Evolutionary conservation across 83 land plant species (phyloP), one percentile per base, ranked within the genome.

Genomic region (Larix sibirica): DNA sequence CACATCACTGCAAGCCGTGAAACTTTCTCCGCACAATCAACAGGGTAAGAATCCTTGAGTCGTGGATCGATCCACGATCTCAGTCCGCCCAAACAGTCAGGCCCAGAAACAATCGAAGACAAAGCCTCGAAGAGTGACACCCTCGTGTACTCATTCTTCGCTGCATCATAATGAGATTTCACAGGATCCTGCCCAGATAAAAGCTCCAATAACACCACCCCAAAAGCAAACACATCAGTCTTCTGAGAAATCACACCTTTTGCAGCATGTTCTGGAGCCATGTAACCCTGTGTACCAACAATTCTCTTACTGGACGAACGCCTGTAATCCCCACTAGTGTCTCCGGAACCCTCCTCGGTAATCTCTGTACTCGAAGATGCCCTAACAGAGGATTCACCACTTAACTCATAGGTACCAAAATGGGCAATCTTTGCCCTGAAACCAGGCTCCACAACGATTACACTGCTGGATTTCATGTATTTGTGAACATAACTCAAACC

Each of bases 41-140:
- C 73, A 61, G 90, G 90, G 62, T 83, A 88, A 18, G 86, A 81
- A 54, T 88, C 90, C 62, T 84, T 83, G 4, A 88, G 89, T 56
- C 78, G 23, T 13, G 83, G 70, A 56, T 86, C 90, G 10, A 86
- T 78, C 89, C 89, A 89, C 18, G 79, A 9, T 26, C 89, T 61
- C n/a, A 89, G 77, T 68, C 71, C 78, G 20, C 40, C 68, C 56
- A 42, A 56, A 6, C 59, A 74, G 17, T 83, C 89, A 28, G 21
- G 26, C 61, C 77, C 85, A 0, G 60, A 61, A 62, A 87, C 47
- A 4, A 88, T 77, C 21, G 80, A 75, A 18, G 26, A 61, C 10
- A 81, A 28, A 12, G 54, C 83, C 23, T 86, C 89, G 16, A 66
- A 16, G 20, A 88, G 73, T 12, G 83, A 77, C 31, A 71, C 79